These are phyloP conservation scores for Thymus quinquecostatus DNA, from an alignment of 257 asterid species.

Conservation along the genomic window DNA sequence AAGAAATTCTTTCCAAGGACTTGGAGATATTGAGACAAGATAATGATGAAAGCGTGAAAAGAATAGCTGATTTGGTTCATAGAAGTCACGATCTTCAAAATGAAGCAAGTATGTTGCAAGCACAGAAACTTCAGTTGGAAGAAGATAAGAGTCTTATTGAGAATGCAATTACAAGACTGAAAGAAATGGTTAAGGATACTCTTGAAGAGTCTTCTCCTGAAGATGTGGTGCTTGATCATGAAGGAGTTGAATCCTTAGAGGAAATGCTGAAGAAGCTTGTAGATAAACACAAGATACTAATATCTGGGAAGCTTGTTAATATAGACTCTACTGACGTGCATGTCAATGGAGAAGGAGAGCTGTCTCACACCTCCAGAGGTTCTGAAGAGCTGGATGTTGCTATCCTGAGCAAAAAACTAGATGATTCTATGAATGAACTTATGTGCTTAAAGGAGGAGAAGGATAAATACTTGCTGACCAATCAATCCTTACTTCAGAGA, in stretches of 20 bases:
- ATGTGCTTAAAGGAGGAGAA: slow-evolving; percentile 71
- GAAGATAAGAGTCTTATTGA: slow-evolving; percentile 54
- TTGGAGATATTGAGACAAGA: slow-evolving; percentile 59
- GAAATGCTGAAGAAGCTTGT: slow-evolving; percentile 61
- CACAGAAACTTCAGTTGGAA: slow-evolving; percentile 59
- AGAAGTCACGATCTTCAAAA: slow-evolving; percentile 53
- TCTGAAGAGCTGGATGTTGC: slow-evolving; percentile 48
- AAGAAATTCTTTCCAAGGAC: slow-evolving; percentile 59
- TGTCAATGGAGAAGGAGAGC: slow-evolving; percentile 42
- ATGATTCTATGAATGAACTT: slow-evolving; percentile 47
- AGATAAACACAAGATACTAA: slow-evolving; percentile 55
- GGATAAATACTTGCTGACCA: slow-evolving; percentile 44
- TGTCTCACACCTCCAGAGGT: slow-evolving; percentile 42
- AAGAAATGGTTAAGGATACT: slow-evolving; percentile 59
- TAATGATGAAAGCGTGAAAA: slow-evolving; percentile 49
- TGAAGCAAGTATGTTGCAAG: slow-evolving; percentile 57
- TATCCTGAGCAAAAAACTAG: slow-evolving; percentile 40
- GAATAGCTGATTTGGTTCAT: slow-evolving; percentile 39
- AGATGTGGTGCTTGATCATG: slow-evolving; percentile 50
- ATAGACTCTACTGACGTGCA: slow-evolving; percentile 47
- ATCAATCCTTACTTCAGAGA: slow-evolving; percentile 56
- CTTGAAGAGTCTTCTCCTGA: slow-evolving; percentile 60
- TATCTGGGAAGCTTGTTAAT: slow-evolving; percentile 19
- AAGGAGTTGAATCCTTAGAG: slow-evolving; percentile 58
- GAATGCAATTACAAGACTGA: slow-evolving; percentile 58